Evolutionary conservation across 768 basidiomycete genomes (phyloP), one percentile per base, ranked within the genome.

Genomic region (Tricholoma sp.): DNA sequence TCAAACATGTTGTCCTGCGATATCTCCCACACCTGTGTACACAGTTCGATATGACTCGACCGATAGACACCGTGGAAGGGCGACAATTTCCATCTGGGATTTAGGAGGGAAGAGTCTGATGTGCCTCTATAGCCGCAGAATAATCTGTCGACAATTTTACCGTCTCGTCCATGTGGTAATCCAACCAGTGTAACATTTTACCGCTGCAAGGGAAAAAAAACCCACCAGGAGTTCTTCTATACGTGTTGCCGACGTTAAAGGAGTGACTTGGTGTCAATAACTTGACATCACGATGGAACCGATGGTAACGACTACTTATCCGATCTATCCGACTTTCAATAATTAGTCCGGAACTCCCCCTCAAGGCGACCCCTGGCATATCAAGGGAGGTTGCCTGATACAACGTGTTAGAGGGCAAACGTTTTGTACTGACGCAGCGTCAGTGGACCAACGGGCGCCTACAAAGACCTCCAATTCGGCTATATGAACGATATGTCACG

Each of bases 401-500:
- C n/a, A 20, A 15, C 24, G 31, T 34, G 54, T 48, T 17, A 36
- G 31, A 33, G 44, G 29, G n/a, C 33, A 32, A 10, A 44, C 2
- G 33, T 18, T 31, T 13, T 44, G 33, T 31, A 18, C 12, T 45
- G 36, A 17, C 18, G 13, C 13, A 31, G 12, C 53, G 55, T 58
- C 56, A 53, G n/a, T 60, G 57, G 59, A 54, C 53, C 55, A 55
- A 60, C 37, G 34, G 11, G 37, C 50, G 37, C 57, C 57, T 48
- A 56, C 56, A 24, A 24, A 24, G 24, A 48, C 24, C 17, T 37
- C 42, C n/a, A n/a, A n/a, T 20, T 48, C 45, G 44, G 54, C 44
- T 48, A 24, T 42, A 7, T 32, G n/a, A n/a, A n/a, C n/a, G n/a
- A n/a, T n/a, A n/a, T n/a, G n/a, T n/a, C n/a, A n/a, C n/a, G n/a